Base-by-base conservation (phyloP, 441 rosid genomes). In the Euphorbia celastroides region DNA sequence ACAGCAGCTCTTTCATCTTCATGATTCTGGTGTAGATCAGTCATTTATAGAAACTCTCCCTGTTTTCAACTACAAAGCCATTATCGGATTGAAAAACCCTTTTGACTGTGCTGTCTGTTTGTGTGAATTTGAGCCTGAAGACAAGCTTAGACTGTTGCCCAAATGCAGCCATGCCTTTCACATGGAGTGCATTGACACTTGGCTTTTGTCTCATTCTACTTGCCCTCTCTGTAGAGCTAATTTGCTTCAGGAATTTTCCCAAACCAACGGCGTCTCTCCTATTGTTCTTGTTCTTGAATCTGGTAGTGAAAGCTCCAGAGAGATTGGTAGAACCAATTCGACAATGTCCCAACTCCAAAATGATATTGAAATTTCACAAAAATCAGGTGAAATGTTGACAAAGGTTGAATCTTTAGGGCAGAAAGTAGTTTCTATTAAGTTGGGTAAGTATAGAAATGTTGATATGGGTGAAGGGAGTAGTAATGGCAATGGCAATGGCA, bases 101-200 rank as follows among this genome's bases (percentile, higher is more conserved):
- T 89, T 91, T 22, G 99, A 94, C 68, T 94, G 99, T 75, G 92
- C 97, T 17, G 97, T 94, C 19, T 91, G 99, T 77, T 83, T 94
- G 73, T 89, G 91, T 58, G 97, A 92, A 75, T 92, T 94, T 74
- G 96, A 86, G 79, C 75, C 79, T 27, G 96, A 88, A 54, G 97
- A 94, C 55, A 83, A 86, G 82, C 97, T 94, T 46, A 85, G 99
- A 68, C 79, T 93, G 81, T 77, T 93, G 19, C 97, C 99, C 7
- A 93, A 85, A 80, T 94, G 99, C 14, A 89, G 97, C 76, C 99
- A 94, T 75, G 97, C 97, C 51, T 94, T 94, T 74, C 99, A 94
- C 72, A 78, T 84, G 87, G 99, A 86, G 64, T 91, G 99, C 66
- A 94, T 94, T 62, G 99, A 91, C 69, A 91, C 96, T 25, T 93